phyloP scores from a whole-genome alignment of 345 rosid species.

The Clausena lansium region DNA sequence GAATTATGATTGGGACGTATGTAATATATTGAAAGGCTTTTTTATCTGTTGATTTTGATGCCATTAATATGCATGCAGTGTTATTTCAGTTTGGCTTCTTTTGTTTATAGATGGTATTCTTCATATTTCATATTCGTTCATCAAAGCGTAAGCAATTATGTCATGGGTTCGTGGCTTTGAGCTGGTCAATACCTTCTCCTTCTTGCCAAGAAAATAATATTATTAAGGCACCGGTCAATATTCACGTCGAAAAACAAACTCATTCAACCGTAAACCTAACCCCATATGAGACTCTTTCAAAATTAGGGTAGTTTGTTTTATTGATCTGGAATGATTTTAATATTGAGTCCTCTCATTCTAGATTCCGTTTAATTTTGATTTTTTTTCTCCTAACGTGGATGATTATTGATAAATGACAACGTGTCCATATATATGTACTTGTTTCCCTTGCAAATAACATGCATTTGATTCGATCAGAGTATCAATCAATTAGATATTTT shows the following conservation, averaged over 20 bases:
- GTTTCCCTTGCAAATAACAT: no score
- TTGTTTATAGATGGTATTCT: background rate
- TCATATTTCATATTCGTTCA: no score
- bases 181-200: background rate
- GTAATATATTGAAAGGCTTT: background rate
- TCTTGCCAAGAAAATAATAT: background rate
- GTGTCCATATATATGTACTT: no score
- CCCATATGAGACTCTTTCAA: background rate
- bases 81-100: no score
- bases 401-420: no score
- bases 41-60: background rate
- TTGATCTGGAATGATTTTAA: background rate
- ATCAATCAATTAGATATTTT: no score
- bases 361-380: background rate
- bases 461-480: no score
- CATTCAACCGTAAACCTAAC: no score
- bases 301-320: background rate
- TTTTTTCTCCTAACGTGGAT: no score
- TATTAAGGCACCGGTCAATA: background rate
- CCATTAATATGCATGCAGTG: background rate
- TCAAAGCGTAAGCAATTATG: background rate
- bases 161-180: background rate
- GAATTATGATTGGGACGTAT: background rate
- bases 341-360: background rate
- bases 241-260: background rate